A percentile compares a stretch with the other conserved stretches of the same genome.
phyloP scores from a whole-genome alignment of 257 asterid species.

The Rauvolfia tetraphylla region DNA sequence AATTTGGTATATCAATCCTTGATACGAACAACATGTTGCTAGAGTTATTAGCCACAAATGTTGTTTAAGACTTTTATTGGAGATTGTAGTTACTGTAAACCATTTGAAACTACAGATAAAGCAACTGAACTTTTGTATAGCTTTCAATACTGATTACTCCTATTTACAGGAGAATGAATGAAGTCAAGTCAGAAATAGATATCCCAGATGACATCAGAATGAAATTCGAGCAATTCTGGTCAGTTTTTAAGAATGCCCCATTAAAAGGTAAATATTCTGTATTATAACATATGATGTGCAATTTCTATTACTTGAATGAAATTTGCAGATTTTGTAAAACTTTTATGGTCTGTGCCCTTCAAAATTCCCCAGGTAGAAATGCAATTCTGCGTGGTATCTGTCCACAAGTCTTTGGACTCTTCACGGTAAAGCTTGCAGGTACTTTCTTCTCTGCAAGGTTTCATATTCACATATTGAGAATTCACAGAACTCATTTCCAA shows the following conservation, averaged over 20 bases:
- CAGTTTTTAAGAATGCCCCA: constrained; percentile 62
- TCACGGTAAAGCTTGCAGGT: constrained; percentile 99
- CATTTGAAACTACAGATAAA: neutral
- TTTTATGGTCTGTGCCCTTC: constrained; percentile 15
- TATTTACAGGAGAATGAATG: constrained; percentile 75
- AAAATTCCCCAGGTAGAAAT: constrained; percentile 63
- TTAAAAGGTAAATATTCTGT: constrained; percentile 56
- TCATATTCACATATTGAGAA: constrained; percentile 10
- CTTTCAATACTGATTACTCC: constrained; percentile 1
- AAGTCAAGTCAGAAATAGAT: constrained; percentile 67
- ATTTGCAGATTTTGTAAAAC: neutral
- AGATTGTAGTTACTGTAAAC: neutral
- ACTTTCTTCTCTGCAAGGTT: constrained; percentile 13
- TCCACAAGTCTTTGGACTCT: constrained; percentile 96
- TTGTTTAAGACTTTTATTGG: neutral
- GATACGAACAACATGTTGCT: neutral
- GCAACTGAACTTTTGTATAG: neutral
- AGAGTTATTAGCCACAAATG: neutral
- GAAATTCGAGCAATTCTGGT: constrained; percentile 84
- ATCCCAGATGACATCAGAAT: constrained; percentile 61
- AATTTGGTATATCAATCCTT: neutral
- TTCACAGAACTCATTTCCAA: neutral
- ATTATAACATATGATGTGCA: constrained; percentile 1
- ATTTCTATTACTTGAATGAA: neutral
- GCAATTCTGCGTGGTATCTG: constrained; percentile 85